Conservation (phyloP, 2,329 filamentous ascomycete species). For the Curvularia verruculosa region DNA sequence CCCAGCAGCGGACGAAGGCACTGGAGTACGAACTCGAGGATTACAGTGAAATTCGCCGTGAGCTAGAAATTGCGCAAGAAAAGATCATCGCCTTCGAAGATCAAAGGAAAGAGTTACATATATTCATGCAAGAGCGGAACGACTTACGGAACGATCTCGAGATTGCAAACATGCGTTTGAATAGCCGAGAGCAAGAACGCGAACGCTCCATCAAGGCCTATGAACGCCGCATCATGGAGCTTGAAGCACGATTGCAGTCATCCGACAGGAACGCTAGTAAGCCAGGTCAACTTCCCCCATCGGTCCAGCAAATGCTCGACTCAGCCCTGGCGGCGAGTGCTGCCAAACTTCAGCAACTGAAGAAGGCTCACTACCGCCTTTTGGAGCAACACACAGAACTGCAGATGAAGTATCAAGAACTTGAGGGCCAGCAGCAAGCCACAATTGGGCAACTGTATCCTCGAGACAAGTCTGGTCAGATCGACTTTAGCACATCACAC, state of each 20-base stretch:
- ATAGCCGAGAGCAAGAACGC: slow-evolving; percentile 58
- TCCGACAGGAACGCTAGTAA: slow-evolving; percentile 31
- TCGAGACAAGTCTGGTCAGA: slow-evolving; percentile 26
- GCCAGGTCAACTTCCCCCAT: slow-evolving; percentile 46
- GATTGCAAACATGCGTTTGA: slow-evolving; percentile 64
- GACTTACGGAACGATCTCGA: slow-evolving; percentile 65
- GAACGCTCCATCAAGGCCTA: slow-evolving; percentile 56
- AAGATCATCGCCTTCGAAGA: slow-evolving; percentile 41
- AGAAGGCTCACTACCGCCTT: slow-evolving; percentile 60
- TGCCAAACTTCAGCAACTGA: slow-evolving; percentile 56
- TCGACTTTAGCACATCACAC: slow-evolving; percentile 26
- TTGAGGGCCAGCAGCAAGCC: slow-evolving; percentile 45
- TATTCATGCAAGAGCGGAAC: slow-evolving; percentile 63
- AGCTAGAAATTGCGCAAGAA: slow-evolving; percentile 43
- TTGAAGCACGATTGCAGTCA: slow-evolving; percentile 48
- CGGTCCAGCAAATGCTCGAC: slow-evolving; percentile 56
- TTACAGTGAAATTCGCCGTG: slow-evolving; percentile 52
- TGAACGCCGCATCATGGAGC: slow-evolving; percentile 55
- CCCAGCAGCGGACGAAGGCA: slow-evolving; percentile 62
- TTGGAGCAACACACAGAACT: slow-evolving; percentile 59
- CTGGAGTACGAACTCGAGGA: slow-evolving; percentile 68
- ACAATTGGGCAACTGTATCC: slow-evolving; percentile 31
- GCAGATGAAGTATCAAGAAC: slow-evolving; percentile 53
- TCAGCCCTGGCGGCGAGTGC: slow-evolving; percentile 56
- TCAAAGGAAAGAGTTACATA: slow-evolving; percentile 54